Evolutionary conservation across 371 early-diverging fungal genomes (phyloP), one percentile per base, ranked within the genome.

Genomic region (Fennellomyces sp.): DNA sequence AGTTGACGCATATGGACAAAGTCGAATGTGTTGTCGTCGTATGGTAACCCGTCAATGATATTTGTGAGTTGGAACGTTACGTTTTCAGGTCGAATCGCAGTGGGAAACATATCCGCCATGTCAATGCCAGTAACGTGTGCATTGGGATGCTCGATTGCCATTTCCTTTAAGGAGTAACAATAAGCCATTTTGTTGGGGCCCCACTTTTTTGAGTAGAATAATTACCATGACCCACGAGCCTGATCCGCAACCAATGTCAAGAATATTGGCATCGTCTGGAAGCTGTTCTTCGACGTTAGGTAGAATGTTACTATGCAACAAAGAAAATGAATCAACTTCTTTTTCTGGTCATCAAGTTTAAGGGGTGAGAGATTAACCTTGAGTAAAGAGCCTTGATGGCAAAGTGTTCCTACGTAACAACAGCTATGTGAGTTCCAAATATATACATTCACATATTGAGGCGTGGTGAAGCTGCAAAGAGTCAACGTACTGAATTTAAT

Each of bases 91-190:
- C 75, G 61, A 27, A 76, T 76, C 13, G 68, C 63, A 2, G 69
- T 59, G 7, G 77, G 76, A 52, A 81, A 76, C 69, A 78, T 72
- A 36, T 70, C 71, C 6, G 74, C 53, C 63, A 83, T 76, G 59
- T 87, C 85, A n/a, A 84, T 57, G 12, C 88, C 88, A 13, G 66
- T 69, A 31, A 87, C 56, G 11, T 76, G 63, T 10, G 76, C 75
- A 17, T 75, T 71, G 23, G 85, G 83, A 66, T 78, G 74, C 11
- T 85, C 82, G 21, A 73, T 71, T 3, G 84, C 81, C 82, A 87
- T 80, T 69, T 87, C 88, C 66, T 76, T 51, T 41, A 42, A 45
- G 23, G 45, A 45, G 12, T 11, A 3, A 47, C 25, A 45, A 27
- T 19, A 45, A 25, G 45, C 41, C 39, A 54, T 21, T 45, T 21